Conservation (phyloP, 2,329 filamentous ascomycete genomes). For the Fusarium nodosum region DNA sequence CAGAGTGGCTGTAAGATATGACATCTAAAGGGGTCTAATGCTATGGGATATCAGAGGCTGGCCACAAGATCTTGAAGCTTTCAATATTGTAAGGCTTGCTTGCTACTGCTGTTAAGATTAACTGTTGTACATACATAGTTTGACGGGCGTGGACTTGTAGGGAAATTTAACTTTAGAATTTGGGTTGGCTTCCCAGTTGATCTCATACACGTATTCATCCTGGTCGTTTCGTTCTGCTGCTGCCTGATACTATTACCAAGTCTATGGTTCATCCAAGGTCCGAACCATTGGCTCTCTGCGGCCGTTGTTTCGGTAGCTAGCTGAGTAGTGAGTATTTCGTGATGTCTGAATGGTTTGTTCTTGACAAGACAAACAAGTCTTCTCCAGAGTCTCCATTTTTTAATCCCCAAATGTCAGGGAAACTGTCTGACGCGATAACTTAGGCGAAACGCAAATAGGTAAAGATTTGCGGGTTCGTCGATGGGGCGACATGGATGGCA, state of each 20-base stretch:
- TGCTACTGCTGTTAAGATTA: too few relatives aligned
- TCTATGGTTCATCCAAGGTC: conserved; percentile 5
- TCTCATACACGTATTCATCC: neutral
- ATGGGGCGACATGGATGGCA: neutral
- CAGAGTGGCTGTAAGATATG: conserved; percentile 1
- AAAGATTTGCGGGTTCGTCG: conserved; percentile 23
- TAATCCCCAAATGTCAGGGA: conserved; percentile 1
- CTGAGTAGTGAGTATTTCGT: neutral
- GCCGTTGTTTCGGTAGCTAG: neutral
- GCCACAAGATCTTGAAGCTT: neutral
- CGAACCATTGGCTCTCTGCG: neutral
- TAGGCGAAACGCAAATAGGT: conserved; percentile 8
- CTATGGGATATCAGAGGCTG: neutral
- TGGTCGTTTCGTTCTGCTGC: conserved; percentile 34
- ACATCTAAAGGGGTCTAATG: neutral
- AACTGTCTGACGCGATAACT: neutral
- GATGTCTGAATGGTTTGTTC: neutral
- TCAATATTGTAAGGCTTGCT: too few relatives aligned
- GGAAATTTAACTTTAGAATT: conserved; percentile 1
- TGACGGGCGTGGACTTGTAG: neutral
- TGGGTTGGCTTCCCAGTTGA: neutral
- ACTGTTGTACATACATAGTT: neutral
- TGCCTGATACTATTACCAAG: conserved; percentile 32
- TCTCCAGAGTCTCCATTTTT: conserved; percentile 1
- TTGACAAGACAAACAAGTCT: neutral